Evolutionary conservation across 305 asterid species (phyloP).

Genomic region (Fraxinus dipetala): DNA sequence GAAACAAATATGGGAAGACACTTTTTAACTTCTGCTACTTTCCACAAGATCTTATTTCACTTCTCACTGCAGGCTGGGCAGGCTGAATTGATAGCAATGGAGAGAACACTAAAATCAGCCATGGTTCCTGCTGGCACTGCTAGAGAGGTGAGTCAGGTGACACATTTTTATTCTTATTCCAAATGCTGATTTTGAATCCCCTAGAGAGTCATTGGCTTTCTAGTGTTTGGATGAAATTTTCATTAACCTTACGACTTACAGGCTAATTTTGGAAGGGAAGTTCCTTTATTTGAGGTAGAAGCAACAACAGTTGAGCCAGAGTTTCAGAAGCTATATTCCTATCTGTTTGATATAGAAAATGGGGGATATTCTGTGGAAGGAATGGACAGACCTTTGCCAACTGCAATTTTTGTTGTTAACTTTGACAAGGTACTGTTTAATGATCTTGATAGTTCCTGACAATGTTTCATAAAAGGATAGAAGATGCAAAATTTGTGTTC

Average conservation of each 20-base stretch:
- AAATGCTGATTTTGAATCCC: constrained; percentile 19
- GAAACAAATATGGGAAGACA: not conserved
- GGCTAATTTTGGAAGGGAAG: constrained; percentile 94
- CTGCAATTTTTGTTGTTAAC: constrained; percentile 82
- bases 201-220: not conserved
- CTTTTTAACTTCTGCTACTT: constrained; percentile 12
- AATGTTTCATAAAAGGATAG: constrained; percentile 1
- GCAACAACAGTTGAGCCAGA: constrained; percentile 84
- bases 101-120: constrained; percentile 66
- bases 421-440: constrained; percentile 72
- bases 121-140: constrained; percentile 84
- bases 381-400: constrained; percentile 81
- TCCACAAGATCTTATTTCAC: constrained; percentile 17
- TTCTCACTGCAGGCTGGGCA: constrained; percentile 68
- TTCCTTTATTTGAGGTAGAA: constrained; percentile 92
- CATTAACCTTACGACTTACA: constrained; percentile 39
- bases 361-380: constrained; percentile 59
- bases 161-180: constrained; percentile 13
- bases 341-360: constrained; percentile 71
- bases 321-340: constrained; percentile 86
- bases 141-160: constrained; percentile 99
- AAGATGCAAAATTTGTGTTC: constrained; percentile 12
- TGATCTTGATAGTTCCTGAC: constrained; percentile 16
- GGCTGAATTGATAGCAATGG: constrained; percentile 85
- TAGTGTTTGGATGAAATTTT: constrained; percentile 22